Percentiles rank a stretch among this genome's conserved stretches.
These are phyloP conservation scores for Vaucheria bursata DNA, from an alignment of 352 stramenopile species.

Conservation along the genomic window DNA sequence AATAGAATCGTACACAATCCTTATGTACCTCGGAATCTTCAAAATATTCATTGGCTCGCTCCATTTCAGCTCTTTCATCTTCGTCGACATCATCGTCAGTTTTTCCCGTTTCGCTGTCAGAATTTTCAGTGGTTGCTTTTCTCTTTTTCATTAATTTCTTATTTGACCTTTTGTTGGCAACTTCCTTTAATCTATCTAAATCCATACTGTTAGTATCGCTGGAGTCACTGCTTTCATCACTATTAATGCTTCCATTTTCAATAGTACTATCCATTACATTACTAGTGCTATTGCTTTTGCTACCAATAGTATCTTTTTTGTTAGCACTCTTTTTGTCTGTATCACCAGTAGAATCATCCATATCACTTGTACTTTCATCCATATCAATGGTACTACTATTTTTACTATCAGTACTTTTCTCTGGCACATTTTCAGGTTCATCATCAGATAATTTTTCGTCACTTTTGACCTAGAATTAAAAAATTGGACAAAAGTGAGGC, in stretches of 20 bases:
- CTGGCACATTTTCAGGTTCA: no score
- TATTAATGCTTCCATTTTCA: conserved; percentile 2
- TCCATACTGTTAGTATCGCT: not conserved
- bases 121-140: not conserved
- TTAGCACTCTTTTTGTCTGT: no score
- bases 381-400: no score
- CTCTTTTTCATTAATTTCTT: not conserved
- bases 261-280: not conserved
- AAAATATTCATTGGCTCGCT: conserved; percentile 34
- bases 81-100: conserved; percentile 24
- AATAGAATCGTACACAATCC: no score
- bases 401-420: no score
- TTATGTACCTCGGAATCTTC: conserved; percentile 34
- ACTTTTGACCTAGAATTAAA: no score
- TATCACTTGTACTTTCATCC: no score
- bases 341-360: conserved; percentile 5
- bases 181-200: conserved; percentile 5
- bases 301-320: not conserved
- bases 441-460: no score
- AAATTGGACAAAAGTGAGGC: no score
- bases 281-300: not conserved
- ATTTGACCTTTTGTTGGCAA: conserved; percentile 3
- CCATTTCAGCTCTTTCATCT: conserved; percentile 30
- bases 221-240: not conserved
- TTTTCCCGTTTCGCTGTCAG: not conserved